Conservation (phyloP, 2,329 filamentous ascomycete species). For the Geosmithia putterillii region DNA sequence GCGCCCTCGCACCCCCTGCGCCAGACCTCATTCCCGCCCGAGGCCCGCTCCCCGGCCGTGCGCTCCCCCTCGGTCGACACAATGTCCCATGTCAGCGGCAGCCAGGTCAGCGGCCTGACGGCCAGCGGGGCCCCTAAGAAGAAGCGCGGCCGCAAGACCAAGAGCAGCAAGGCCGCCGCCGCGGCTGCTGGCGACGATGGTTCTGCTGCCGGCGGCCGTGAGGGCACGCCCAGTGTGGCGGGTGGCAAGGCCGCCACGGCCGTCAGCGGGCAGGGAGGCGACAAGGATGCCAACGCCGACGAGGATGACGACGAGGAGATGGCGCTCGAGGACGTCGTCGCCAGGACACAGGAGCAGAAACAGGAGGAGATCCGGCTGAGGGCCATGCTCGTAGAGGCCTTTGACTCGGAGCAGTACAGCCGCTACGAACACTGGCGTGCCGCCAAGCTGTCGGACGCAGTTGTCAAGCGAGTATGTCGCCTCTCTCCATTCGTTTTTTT, state of each 20-base stretch:
- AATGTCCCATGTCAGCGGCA: constrained; percentile 48
- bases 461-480: constrained; percentile 50
- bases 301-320: constrained; percentile 45
- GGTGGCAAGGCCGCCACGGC: constrained; percentile 27
- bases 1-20: constrained; percentile 59
- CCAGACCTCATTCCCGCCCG: constrained; percentile 70
- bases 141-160: constrained; percentile 51
- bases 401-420: constrained; percentile 54
- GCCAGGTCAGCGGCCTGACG: constrained; percentile 35
- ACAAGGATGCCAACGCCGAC: constrained; percentile 38
- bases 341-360: constrained; percentile 55
- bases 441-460: constrained; percentile 54
- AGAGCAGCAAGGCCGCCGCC: constrained; percentile 31
- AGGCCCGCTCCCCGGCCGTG: constrained; percentile 38
- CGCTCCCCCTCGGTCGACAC: constrained; percentile 56
- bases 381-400: constrained; percentile 50
- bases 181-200: neutral
- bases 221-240: constrained; percentile 31
- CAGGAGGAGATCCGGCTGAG: constrained; percentile 45
- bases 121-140: constrained; percentile 34
- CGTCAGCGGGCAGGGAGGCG: constrained; percentile 32
- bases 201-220: constrained; percentile 4
- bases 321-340: constrained; percentile 44
- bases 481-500: neutral
- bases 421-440: constrained; percentile 62